Evolutionary conservation across 169 alveolate genomes (phyloP), one percentile per base, ranked within the genome.

Genomic region (Theileria annulata): DNA sequence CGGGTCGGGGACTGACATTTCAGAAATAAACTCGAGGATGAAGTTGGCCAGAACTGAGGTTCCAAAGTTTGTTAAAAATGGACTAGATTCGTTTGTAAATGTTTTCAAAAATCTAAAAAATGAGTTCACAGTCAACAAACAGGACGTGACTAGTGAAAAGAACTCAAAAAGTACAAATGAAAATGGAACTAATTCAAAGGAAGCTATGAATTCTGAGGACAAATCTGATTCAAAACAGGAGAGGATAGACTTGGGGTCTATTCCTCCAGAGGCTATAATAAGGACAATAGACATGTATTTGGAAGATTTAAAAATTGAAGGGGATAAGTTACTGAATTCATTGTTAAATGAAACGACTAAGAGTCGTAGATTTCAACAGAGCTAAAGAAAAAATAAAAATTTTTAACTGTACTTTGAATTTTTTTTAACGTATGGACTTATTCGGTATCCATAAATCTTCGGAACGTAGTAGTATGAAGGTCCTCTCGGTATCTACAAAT

Each of bases 381-480:
- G 37, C 79, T 72, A 25, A 0, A 48, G 59, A 62, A 51, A 72
- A 49, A 0, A 49, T 56, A 25, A 49, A 72, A 42, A 15, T 62
- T 1, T 8, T 17, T 64, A 12, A 17, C 35, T 54, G 0, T 19
- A 48, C 67, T 75, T 77, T 71, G 67, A 70, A 56, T 60, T 63
- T 47, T 84, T 56, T 35, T 77, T 76, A 8, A 84, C 69, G 42
- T 76, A 23, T 28, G 90, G 75, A 67, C 78, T 84, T 25, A 84
- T 80, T 75, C 80, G 70, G 37, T 74, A 84, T 25, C 90, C 90
- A 74, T 84, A 77, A 25, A 84, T 71, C 71, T 84, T 76, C 12
- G 90, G 90, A 12, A 84, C 90, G 56, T 84, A 84, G 68, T 84
- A 84, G 62, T 84, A 84, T 6, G 90, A 54, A 0, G 90, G 90